These are phyloP conservation scores for Eucommia ulmoides DNA, from an alignment of 257 asterid genomes.

Conservation along the genomic window DNA sequence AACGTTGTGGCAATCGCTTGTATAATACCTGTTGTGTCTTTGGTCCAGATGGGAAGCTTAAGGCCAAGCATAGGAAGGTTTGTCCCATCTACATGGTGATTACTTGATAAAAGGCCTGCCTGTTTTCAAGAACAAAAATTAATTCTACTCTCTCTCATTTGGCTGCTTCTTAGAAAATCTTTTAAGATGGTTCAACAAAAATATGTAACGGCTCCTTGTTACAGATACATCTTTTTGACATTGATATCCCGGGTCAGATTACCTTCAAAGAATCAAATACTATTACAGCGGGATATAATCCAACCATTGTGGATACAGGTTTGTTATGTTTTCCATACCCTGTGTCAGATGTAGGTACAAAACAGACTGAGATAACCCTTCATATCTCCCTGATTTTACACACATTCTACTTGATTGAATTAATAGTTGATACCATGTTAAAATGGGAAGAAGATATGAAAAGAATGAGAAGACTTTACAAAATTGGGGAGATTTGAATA, in stretches of 20 bases:
- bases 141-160: conserved; percentile 4
- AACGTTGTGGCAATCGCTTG: conserved; percentile 49
- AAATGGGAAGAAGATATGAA: too few species aligned
- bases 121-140: not conserved
- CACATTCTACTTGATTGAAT: too few species aligned
- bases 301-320: conserved; percentile 87
- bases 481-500: too few species aligned
- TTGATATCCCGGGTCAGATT: conserved; percentile 79
- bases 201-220: conserved; percentile 6
- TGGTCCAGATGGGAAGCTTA: conserved; percentile 58
- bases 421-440: too few species aligned
- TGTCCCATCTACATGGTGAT: not conserved
- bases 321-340: conserved; percentile 2
- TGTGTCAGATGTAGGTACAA: too few species aligned
- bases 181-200: conserved; percentile 7
- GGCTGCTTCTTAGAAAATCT: not conserved
- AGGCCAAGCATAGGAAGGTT: conserved; percentile 77
- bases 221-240: conserved; percentile 85
- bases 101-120: conserved; percentile 2
- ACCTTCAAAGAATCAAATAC: conserved; percentile 71
- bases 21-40: conserved; percentile 75
- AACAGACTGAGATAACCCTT: too few species aligned
- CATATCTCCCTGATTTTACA: too few species aligned
- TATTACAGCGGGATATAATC: conserved; percentile 79
- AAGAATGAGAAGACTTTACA: too few species aligned